Conservation (phyloP, 305 asterid genomes). For the Euphrasia arctica region DNA sequence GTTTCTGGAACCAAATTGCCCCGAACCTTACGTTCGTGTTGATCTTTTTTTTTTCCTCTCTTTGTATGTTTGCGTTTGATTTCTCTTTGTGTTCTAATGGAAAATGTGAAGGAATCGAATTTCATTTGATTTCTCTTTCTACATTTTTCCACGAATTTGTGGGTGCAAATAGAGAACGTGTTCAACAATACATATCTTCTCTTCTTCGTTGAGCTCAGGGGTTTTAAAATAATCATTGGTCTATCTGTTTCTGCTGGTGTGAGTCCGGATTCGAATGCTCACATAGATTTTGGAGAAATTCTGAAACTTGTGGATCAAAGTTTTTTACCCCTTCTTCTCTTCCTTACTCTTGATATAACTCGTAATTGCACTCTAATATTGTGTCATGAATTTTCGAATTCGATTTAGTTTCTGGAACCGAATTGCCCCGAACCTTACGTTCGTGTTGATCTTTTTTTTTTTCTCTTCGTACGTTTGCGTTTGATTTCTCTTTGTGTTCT, state of each 20-base stretch:
- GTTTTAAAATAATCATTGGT: not conserved
- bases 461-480: not conserved
- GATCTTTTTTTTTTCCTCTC: not conserved
- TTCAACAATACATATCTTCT: not conserved
- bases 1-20: not conserved
- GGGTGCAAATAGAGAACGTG: not conserved
- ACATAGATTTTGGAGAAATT: not conserved
- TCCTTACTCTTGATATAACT: not conserved
- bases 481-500: not conserved
- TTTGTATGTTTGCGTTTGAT: not conserved
- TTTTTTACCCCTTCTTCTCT: not conserved
- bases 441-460: not conserved
- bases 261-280: conserved; percentile 7
- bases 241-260: conserved; percentile 15
- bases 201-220: not conserved
- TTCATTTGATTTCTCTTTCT: not conserved
- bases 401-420: not conserved
- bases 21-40: not conserved
- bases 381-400: not conserved
- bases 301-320: not conserved
- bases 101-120: not conserved
- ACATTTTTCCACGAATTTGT: not conserved
- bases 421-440: not conserved
- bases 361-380: not conserved
- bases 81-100: not conserved